Conservation (phyloP, 148 eudicot genomes). For the Dianthus caryophyllus region DNA sequence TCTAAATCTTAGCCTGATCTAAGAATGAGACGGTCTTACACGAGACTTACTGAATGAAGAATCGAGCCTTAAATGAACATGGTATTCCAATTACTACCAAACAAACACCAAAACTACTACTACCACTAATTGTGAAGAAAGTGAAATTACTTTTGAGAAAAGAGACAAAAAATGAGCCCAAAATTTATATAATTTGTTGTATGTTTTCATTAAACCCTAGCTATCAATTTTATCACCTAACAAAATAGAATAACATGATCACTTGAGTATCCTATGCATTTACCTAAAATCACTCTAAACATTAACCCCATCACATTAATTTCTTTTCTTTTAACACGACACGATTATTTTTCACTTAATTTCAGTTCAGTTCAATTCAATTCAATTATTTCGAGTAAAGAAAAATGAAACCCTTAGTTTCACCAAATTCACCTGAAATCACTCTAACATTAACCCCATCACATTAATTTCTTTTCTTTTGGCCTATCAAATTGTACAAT, state of each 20-base stretch:
- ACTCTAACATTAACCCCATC: too few species aligned
- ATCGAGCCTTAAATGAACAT: slow-evolving; percentile 5
- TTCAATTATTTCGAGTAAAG: too few species aligned
- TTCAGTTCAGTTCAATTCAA: too few species aligned
- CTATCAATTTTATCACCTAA: slow-evolving; percentile 2
- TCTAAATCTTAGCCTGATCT: too few species aligned
- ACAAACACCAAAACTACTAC: slow-evolving; percentile 2
- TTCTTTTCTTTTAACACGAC: not conserved
- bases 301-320: not conserved
- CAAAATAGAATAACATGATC: slow-evolving; percentile 2
- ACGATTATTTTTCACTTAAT: not conserved
- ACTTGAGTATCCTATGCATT: slow-evolving; percentile 3
- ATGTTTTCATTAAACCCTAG: slow-evolving; percentile 17
- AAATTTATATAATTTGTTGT: not conserved
- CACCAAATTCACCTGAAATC: too few species aligned
- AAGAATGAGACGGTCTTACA: too few species aligned
- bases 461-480: slow-evolving; percentile 3
- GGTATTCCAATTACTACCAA: not conserved
- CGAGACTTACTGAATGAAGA: not conserved
- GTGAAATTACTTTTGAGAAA: not conserved
- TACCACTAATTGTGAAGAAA: not conserved
- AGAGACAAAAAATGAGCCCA: not conserved
- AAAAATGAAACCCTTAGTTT: too few species aligned
- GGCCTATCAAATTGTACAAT: too few species aligned
- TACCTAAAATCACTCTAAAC: not conserved